Conservation (phyloP, 306 rosid species). For the Cucurbita moschata region DNA sequence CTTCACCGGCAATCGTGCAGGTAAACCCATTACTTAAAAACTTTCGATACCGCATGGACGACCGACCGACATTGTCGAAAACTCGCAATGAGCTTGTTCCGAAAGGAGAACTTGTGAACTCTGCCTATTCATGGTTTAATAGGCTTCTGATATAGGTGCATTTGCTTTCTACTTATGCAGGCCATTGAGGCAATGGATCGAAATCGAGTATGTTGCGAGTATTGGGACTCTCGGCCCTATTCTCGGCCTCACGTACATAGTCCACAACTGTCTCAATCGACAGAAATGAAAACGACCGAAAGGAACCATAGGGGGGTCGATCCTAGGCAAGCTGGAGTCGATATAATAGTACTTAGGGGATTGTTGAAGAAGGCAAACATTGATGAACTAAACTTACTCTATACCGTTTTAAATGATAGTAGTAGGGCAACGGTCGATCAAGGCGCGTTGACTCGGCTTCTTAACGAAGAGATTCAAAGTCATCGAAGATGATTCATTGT, state of each 20-base stretch:
- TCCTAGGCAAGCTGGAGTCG: constrained; percentile 19
- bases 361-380: constrained; percentile 53
- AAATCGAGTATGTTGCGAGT: constrained; percentile 61
- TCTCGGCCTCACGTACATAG: constrained; percentile 81
- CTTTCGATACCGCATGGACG: neutral
- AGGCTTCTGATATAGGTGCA: neutral
- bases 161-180: constrained; percentile 24
- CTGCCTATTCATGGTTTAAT: neutral
- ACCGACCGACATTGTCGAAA: neutral
- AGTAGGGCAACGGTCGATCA: constrained; percentile 29
- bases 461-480: constrained; percentile 50
- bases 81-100: neutral
- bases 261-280: constrained; percentile 40
- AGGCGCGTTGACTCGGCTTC: constrained; percentile 35
- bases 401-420: constrained; percentile 42
- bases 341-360: constrained; percentile 25
- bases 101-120: neutral
- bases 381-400: constrained; percentile 61
- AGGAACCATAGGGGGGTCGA: constrained; percentile 5
- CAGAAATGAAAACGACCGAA: neutral
- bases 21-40: constrained; percentile 24
- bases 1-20: constrained; percentile 93
- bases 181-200: constrained; percentile 84
- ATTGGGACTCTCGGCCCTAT: constrained; percentile 94
- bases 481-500: constrained; percentile 33